Evolutionary conservation across 2,329 filamentous ascomycete genomes (phyloP), one percentile per base, ranked within the genome.

Genomic region (Teratosphaeria epicoccoides): DNA sequence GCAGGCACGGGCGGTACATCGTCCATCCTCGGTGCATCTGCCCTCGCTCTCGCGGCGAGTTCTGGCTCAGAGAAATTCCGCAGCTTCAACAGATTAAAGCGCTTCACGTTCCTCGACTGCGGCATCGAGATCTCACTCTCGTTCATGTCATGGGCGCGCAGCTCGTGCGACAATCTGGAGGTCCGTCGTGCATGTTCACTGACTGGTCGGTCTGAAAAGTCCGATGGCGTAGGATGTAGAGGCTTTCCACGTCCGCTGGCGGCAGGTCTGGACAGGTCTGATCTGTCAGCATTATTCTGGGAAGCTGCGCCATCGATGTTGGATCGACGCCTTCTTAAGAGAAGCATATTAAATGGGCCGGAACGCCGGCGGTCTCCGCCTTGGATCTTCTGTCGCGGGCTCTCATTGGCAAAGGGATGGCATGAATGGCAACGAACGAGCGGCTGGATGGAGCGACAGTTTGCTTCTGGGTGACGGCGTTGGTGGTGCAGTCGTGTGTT

Each of bases 41-140:
- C 80, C 66, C 84, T 89, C 49, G 85, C 84, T 66, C 82, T 80
- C 25, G 82, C 75, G 10, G 88, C 88, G 55, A 97, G 73, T 68
- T 96, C 89, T 48, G 89, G 86, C 71, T 97, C 91, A 7, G 90
- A 96, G 55, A 88, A 90, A 78, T 95, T 90, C 63, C 89, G 86
- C 68, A 93, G 89, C 64, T 85, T 84, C 71, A 95, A 74, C 69
- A 95, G 69, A 63, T 77, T 82, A 67, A 84, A 82, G 52, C 79
- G 73, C 59, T 77, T 71, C 53, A 70, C 70, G 37, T 49, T 49
- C 45, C 33, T 45, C 37, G 47, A 57, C 63, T 68, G 52, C n/a
- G 49, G 17, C 25, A 29, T 25, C 33, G 44, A 47, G 7, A 22
- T 23, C n/a, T 43, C 43, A 12, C 24, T 29, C 10, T 46, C 46